These are phyloP conservation scores for Ambrosia hybrid DNA, from an alignment of 140 eudicot genomes.

Conservation along the genomic window DNA sequence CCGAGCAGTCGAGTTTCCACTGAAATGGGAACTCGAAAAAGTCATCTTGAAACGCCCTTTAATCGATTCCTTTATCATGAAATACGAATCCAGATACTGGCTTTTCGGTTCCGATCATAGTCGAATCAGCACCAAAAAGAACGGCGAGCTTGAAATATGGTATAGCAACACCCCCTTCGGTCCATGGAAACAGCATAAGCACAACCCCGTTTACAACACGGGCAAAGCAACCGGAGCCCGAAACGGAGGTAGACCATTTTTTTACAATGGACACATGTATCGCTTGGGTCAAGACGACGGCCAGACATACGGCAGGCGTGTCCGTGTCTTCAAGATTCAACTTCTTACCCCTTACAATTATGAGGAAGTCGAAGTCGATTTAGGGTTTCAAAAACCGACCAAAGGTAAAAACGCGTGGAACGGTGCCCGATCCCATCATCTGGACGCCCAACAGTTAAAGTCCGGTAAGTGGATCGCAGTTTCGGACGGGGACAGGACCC, in stretches of 20 bases:
- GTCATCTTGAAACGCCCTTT: constrained; percentile 73
- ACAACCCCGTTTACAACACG: constrained; percentile 52
- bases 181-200: constrained; percentile 82
- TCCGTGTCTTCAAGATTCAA: constrained; percentile 60
- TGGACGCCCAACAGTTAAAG: constrained; percentile 66
- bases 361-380: constrained; percentile 68
- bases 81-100: constrained; percentile 63
- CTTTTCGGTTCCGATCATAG: constrained; percentile 84
- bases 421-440: constrained; percentile 86
- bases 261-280: constrained; percentile 56
- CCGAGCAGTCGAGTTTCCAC: constrained; percentile 71
- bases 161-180: constrained; percentile 81
- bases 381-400: constrained; percentile 45
- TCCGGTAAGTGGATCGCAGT: constrained; percentile 82
- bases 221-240: constrained; percentile 60
- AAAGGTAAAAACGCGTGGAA: constrained; percentile 88
- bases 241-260: constrained; percentile 88
- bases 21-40: constrained; percentile 79
- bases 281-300: constrained; percentile 80
- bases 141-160: constrained; percentile 87
- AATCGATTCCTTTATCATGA: constrained; percentile 64
- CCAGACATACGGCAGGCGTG: constrained; percentile 44
- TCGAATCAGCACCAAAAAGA: constrained; percentile 42
- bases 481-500: constrained; percentile 80
- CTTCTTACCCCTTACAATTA: constrained; percentile 56